Conservation (phyloP, 2,329 filamentous ascomycete species). For the Aspergillus flavus region DNA sequence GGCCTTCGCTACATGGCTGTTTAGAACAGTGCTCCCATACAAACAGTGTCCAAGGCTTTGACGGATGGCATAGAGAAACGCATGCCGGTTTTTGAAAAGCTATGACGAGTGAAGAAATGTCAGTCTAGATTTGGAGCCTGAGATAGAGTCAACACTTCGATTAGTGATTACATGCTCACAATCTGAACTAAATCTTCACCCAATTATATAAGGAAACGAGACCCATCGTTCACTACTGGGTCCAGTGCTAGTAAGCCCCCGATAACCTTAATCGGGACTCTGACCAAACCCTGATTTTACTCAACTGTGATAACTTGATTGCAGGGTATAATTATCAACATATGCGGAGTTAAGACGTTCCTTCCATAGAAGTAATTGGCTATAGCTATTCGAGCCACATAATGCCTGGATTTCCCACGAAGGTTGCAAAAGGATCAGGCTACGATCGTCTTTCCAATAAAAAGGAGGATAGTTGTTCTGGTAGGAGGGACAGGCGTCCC, state of each 20-base stretch:
- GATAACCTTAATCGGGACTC: neutral
- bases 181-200: neutral
- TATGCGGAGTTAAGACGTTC: too few relatives aligned
- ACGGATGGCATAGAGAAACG: constrained; percentile 75
- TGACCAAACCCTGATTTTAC: neutral
- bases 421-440: neutral
- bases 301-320: neutral
- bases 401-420: neutral
- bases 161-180: neutral
- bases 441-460: too few relatives aligned
- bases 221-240: neutral
- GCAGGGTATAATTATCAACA: too few relatives aligned
- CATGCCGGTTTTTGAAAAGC: constrained; percentile 83
- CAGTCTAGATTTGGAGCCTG: neutral
- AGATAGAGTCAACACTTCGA: neutral
- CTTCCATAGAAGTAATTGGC: too few relatives aligned
- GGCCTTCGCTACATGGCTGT: constrained; percentile 79
- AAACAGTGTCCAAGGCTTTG: constrained; percentile 74
- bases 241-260: neutral
- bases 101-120: constrained; percentile 51
- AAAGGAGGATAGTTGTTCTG: too few relatives aligned
- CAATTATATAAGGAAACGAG: neutral
- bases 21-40: constrained; percentile 84
- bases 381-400: neutral
- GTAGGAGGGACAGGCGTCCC: too few relatives aligned